Base-by-base conservation (phyloP, 768 basidiomycete species). In the Lactarius quietus region DNA sequence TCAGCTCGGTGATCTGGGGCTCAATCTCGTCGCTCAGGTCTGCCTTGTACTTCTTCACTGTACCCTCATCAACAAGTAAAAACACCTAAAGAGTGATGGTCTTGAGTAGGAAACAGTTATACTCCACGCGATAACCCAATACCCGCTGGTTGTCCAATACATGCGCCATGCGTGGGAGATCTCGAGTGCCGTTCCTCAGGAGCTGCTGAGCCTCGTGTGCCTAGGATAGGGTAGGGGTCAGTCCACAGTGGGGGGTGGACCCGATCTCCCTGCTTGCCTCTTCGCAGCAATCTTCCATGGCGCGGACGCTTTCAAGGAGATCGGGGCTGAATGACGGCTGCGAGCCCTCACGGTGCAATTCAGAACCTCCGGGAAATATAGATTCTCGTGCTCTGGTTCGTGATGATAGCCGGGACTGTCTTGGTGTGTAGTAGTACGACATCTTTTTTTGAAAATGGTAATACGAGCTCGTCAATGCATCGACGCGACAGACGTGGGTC, bases 211-310 rank as follows among this genome's bases (percentile, higher is more conserved):
- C 85, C 73, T 88, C 88, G 67, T 83, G 78, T 29, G 85, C 84
- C 88, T 92, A 3, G 35, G 3, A 1, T 6, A n/a, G 23, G 39
- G 10, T 15, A 6, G 45, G 48, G 6, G 48, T 51, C 26, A 51
- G 48, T 51, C 26, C 48, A 51, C 48, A 14, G 26, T 17, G 23
- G 26, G 12, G n/a, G 6, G 48, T 51, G 48, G 48, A 51, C 48
- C 26, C 48, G 48, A 26, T 26, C 14, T 51, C 48, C 48, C 12
- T 48, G 23, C 76, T 59, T 64, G 85, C 88, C 84, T 91, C 87
- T 73, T 90, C 87, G 71, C 89, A 92, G 70, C 90, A 91, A 69
- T 90, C 88, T 70, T 91, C 88, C 83, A 92, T 85, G 0, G 87
- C 86, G 69, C 82, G 77, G 5, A 92, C 90, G 71, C 90, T 91